Evolutionary conservation across 805 yeast genomes (phyloP), one percentile per base, ranked within the genome.

Genomic region (Suhomyces kilbournensis): DNA sequence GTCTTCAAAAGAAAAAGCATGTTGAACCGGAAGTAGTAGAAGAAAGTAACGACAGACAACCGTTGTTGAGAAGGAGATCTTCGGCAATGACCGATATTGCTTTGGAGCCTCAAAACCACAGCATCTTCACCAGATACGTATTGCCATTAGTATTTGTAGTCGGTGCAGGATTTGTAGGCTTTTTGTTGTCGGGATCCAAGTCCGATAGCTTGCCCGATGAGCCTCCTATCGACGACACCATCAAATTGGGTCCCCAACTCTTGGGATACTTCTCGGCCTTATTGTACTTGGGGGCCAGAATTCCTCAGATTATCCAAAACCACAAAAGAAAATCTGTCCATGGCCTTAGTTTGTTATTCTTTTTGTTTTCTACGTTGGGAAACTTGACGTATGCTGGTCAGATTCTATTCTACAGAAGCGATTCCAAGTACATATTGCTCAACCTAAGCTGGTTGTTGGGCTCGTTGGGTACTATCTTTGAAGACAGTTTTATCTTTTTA

Each of bases 241-340:
- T 80, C 26, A 53, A 57, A 6, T 51, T 80, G 35, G 86, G 85
- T 1, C 86, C 93, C 2, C 89, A 85, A 66, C 59, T 85, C 3
- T 74, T 85, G 55, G 94, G 94, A 5, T 88, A 87, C 68, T 57
- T 81, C 5, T 83, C 90, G 3, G 93, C 96, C 0, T 54, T 73
- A 2, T 69, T 88, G 52, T 88, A 88, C 65, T 74, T 88, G 57
- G 82, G 88, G 7, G 94, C 94, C 2, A 50, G 69, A 54, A 79
- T 63, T 60, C 99, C 99, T 0, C 99, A 93, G 69, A 87, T 93
- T 50, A 71, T 80, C 52, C 96, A 88, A 64, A 93, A 93, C 70
- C 81, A 84, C 66, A 74, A 74, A 46, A 81, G 96, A 57, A 83
- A 85, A 61, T 87, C 96, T 4, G 91, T 91, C 51, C 79, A 82